These are phyloP conservation scores for Biscogniauxia sp. DNA, from an alignment of 2,329 filamentous ascomycete genomes.

Conservation along the genomic window DNA sequence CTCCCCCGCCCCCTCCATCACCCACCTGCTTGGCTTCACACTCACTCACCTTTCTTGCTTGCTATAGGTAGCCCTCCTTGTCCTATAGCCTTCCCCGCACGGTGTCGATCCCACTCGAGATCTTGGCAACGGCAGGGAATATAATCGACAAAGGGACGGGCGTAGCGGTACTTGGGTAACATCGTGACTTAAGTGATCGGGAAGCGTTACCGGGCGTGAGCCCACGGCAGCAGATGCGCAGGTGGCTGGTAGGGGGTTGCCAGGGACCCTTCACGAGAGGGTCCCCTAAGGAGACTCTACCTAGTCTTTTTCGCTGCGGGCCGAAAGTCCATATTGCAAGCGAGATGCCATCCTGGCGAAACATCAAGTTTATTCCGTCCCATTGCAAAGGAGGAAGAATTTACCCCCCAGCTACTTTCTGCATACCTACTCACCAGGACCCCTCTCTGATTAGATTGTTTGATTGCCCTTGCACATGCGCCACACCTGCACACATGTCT, in stretches of 20 bases:
- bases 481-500: constrained; percentile 8
- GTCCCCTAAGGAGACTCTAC: constrained; percentile 3
- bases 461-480: constrained; percentile 16
- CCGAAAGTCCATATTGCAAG: constrained; percentile 37
- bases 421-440: neutral
- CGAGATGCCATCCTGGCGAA: constrained; percentile 17
- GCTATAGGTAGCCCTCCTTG: constrained; percentile 4
- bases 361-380: constrained; percentile 16
- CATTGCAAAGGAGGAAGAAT: constrained; percentile 18
- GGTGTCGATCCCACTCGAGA: constrained; percentile 11
- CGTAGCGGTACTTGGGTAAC: constrained; percentile 18
- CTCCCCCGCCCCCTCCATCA: too few species aligned
- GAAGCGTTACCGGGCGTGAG: constrained; percentile 25
- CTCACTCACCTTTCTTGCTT: constrained; percentile 7
- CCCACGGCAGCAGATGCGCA: constrained; percentile 11
- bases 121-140: neutral
- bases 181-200: constrained; percentile 24
- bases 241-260: constrained; percentile 3
- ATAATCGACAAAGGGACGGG: neutral
- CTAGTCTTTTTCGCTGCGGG: constrained; percentile 26
- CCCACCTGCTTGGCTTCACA: constrained; percentile 5
- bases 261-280: constrained; percentile 2
- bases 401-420: constrained; percentile 21
- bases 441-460: neutral
- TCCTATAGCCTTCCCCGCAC: constrained; percentile 21